phyloP scores from a whole-genome alignment of 805 yeast species.

The Ogataea nonfermentans region DNA sequence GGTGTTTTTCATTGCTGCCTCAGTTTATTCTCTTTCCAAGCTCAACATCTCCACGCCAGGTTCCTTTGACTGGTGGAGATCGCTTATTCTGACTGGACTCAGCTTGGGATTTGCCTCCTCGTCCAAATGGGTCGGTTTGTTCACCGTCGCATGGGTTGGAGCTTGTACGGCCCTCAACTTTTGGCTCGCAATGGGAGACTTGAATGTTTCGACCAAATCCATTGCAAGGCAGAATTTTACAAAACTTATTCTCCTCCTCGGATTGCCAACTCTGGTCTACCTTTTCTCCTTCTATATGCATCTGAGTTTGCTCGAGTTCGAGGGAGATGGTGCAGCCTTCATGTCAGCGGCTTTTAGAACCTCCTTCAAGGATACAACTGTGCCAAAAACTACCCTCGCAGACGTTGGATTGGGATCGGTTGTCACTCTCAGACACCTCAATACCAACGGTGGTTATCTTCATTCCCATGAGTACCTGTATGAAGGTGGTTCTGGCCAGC shows the following conservation, averaged over 20 bases:
- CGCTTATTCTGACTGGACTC: constrained; percentile 62
- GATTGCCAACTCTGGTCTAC: constrained; percentile 58
- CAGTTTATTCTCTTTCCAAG: constrained; percentile 63
- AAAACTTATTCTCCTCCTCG: constrained; percentile 55
- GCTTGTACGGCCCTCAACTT: constrained; percentile 55
- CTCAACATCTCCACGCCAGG: constrained; percentile 66
- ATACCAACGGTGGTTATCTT: constrained; percentile 75
- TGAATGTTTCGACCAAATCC: constrained; percentile 45
- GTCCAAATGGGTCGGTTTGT: constrained; percentile 83
- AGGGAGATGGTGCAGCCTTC: constrained; percentile 72
- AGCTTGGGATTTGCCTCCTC: constrained; percentile 72
- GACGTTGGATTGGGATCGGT: constrained; percentile 73
- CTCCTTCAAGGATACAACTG: constrained; percentile 54
- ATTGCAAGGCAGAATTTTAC: constrained; percentile 46
- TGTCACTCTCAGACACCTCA: constrained; percentile 64
- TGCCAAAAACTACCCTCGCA: constrained; percentile 58
- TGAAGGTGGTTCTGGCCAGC: constrained; percentile 81
- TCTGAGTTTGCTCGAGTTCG: constrained; percentile 52
- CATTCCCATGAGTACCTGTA: constrained; percentile 75
- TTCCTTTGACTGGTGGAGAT: constrained; percentile 52
- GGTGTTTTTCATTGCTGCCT: constrained; percentile 71
- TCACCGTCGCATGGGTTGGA: constrained; percentile 80
- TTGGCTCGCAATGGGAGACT: constrained; percentile 74
- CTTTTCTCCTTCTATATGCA: constrained; percentile 60
- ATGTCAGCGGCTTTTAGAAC: constrained; percentile 72